phyloP scores from a whole-genome alignment of 2,329 filamentous ascomycete genomes.

The Aspergillus puulaauensis region DNA sequence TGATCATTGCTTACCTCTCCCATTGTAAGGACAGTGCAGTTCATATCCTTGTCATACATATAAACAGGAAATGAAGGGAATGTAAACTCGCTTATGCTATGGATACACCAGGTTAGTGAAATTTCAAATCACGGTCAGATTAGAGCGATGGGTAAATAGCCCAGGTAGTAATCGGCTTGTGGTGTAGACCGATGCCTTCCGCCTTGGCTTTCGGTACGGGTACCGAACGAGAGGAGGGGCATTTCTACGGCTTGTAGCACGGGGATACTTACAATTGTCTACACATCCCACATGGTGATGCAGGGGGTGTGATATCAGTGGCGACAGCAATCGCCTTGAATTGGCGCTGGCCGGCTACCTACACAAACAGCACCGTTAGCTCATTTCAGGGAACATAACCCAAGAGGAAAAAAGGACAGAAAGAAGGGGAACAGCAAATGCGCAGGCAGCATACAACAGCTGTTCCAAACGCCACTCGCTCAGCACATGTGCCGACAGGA shows the following conservation, averaged over 20 bases:
- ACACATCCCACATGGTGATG: constrained; percentile 90
- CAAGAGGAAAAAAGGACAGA: background rate
- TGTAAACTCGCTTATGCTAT: constrained; percentile 71
- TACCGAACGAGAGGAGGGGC: background rate
- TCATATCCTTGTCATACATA: constrained; percentile 85
- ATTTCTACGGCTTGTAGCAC: background rate
- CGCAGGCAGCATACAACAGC: constrained; percentile 59
- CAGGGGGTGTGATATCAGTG: constrained; percentile 69
- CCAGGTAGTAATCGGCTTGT: background rate
- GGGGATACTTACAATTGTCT: constrained; percentile 68
- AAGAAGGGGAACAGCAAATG: background rate
- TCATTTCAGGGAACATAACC: background rate
- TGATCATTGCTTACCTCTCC: constrained; percentile 33
- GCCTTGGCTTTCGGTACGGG: background rate
- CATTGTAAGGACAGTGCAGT: constrained; percentile 48
- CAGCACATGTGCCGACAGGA: constrained; percentile 92
- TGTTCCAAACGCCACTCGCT: constrained; percentile 82
- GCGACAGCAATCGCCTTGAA: constrained; percentile 83
- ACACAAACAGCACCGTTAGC: constrained; percentile 2
- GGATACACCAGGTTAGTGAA: constrained; percentile 3
- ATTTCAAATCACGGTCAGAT: background rate
- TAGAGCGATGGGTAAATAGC: background rate
- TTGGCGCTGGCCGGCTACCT: constrained; percentile 47
- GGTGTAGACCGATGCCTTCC: too few species aligned
- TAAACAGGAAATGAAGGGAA: constrained; percentile 70